Evolutionary conservation across 2,329 filamentous ascomycete species (phyloP), one percentile per base, ranked within the genome.

Genomic region (Aspergillus oerlinghausenensis): DNA sequence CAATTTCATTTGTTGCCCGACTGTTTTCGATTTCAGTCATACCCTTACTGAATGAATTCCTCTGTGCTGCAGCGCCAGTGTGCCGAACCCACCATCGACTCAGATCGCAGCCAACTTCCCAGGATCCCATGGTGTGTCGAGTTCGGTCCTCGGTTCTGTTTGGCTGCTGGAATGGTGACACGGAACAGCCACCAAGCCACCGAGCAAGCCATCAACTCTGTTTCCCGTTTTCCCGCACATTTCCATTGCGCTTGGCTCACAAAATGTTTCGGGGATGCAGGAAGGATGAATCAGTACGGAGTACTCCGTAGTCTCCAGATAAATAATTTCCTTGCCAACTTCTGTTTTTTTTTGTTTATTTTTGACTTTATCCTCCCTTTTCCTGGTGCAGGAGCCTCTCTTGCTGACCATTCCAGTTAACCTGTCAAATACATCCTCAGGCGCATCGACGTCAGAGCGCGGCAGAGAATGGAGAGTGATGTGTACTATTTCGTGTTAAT

Each of bases 401-500:
- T 11, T 29, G 28, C 8, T 9, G 28, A 29, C 29, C 4, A 35
- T 35, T 14, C 29, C 1, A 14, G 32, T 17, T 38, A 3, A 14
- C 29, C 29, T 17, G 14, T 17, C 32, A 38, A 6, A 17, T 7
- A 38, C 32, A 17, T 38, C 32, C 32, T 17, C 14, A 35, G 32
- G 14, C 14, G 32, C 2, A 64, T 55, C 65, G 63, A 68, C 67
- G 68, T 70, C 68, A 70, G 66, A 63, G 63, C 57, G 57, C 55
- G 60, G 60, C 60, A 60, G 56, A 63, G 57, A 50, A 50, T 32
- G 40, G 28, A 48, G n/a, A n/a, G 10, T 43, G n/a, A 10, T 17
- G 32, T 38, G 32, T 38, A 38, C 32, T 38, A 38, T 38, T 38
- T 17, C 7, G 32, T 17, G 14, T 14, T 17, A 38, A 38, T 17